Conservation (phyloP, 208 protist genomes). For the Phytomonas francai region DNA sequence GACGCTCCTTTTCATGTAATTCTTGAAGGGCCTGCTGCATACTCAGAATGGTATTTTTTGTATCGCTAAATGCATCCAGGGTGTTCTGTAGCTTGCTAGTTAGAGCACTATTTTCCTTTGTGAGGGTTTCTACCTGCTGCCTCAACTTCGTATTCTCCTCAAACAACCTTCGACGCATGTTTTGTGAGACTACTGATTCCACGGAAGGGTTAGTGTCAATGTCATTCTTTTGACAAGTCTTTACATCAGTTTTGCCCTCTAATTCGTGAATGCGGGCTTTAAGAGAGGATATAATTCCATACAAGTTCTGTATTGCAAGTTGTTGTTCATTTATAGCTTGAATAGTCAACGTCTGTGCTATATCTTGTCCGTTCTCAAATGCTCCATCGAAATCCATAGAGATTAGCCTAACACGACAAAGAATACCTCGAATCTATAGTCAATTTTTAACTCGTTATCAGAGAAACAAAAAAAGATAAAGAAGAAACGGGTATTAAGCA, state of each 20-base stretch:
- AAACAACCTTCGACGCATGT: not conserved
- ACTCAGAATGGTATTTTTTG: not conserved
- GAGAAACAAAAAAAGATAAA: not conserved
- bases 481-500: not conserved
- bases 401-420: not conserved
- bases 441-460: not conserved
- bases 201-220: not conserved
- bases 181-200: not conserved
- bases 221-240: not conserved
- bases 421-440: not conserved
- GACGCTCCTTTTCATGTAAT: not conserved
- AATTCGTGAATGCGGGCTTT: constrained; percentile 34
- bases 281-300: constrained; percentile 37
- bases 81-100: not conserved
- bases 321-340: constrained; percentile 70
- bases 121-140: not conserved
- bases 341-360: constrained; percentile 24
- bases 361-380: not conserved
- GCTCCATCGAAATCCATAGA: not conserved
- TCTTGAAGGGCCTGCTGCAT: not conserved
- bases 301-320: constrained; percentile 46
- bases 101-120: not conserved
- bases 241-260: constrained; percentile 4
- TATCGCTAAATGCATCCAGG: not conserved
- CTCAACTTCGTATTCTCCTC: not conserved